A percentile compares a stretch with the other conserved stretches of the same genome.
Evolutionary conservation across 306 rosid species (phyloP).

Genomic region (Fragaria vesca): DNA sequence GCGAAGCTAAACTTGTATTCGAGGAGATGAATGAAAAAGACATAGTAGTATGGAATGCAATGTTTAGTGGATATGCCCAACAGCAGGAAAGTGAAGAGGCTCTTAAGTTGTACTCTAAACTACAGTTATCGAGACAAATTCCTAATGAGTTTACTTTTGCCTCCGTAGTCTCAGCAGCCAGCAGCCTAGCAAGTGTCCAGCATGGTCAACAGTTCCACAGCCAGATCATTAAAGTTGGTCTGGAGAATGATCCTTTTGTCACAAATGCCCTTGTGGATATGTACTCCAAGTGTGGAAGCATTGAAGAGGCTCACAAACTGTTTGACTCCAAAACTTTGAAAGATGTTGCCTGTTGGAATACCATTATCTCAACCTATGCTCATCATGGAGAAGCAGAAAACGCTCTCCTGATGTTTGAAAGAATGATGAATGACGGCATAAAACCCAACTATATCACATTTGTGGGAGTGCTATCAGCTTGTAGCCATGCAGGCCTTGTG

Average conservation of each 20-base stretch:
- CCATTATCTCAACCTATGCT: constrained; percentile 81
- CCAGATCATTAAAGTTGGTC: constrained; percentile 76
- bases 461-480: constrained; percentile 78
- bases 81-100: constrained; percentile 64
- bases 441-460: constrained; percentile 74
- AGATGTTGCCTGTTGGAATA: constrained; percentile 87
- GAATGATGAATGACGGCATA: constrained; percentile 43
- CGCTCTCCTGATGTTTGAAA: constrained; percentile 58
- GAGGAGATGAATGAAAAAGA: constrained; percentile 67
- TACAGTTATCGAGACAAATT: constrained; percentile 50
- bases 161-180: constrained; percentile 61
- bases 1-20: constrained; percentile 70
- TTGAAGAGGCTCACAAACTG: constrained; percentile 55
- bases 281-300: constrained; percentile 86
- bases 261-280: constrained; percentile 75
- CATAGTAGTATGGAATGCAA: constrained; percentile 86
- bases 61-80: constrained; percentile 67
- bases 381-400: constrained; percentile 76
- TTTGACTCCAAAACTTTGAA: constrained; percentile 46
- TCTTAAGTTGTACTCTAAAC: constrained; percentile 56
- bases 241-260: constrained; percentile 64
- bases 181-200: constrained; percentile 65
- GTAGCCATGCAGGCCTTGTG: constrained; percentile 81
- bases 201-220: constrained; percentile 81
- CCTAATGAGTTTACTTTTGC: constrained; percentile 88